A percentile compares a stretch with the other conserved stretches of the same genome.
These are phyloP conservation scores for Starmerella tilneyi DNA, from an alignment of 805 yeast genomes.

Conservation along the genomic window DNA sequence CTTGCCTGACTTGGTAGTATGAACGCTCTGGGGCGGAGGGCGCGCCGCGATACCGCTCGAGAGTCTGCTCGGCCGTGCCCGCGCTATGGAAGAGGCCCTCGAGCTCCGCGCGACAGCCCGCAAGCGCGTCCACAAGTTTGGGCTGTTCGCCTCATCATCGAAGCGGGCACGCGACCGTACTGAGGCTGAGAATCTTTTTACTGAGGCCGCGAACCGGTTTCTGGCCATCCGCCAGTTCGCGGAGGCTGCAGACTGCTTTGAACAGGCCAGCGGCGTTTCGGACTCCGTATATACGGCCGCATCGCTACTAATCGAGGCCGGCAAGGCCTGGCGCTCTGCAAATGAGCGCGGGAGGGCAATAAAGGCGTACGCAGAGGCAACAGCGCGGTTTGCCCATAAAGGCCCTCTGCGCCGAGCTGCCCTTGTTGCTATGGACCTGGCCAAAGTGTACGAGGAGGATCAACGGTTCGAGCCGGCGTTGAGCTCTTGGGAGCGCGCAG, in stretches of 20 bases:
- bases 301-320: constrained; percentile 16
- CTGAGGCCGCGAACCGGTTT: constrained; percentile 16
- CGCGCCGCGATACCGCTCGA: constrained; percentile 6
- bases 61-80: too few relatives aligned
- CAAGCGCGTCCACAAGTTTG: constrained; percentile 9
- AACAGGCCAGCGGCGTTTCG: constrained; percentile 11
- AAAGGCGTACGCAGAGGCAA: constrained; percentile 13
- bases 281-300: constrained; percentile 15
- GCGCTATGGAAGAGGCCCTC: constrained; percentile 19
- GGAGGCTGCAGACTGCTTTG: constrained; percentile 18
- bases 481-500: constrained; percentile 15
- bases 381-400: constrained; percentile 13
- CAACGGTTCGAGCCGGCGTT: constrained; percentile 12
- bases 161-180: neutral
- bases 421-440: constrained; percentile 16
- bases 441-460: constrained; percentile 15
- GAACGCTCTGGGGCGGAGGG: too few relatives aligned
- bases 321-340: constrained; percentile 14
- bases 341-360: constrained; percentile 15
- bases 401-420: constrained; percentile 23
- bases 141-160: constrained; percentile 7
- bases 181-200: constrained; percentile 17
- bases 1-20: too few relatives aligned
- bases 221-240: constrained; percentile 11
- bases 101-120: constrained; percentile 19